Conservation (phyloP, 768 basidiomycete genomes). For the Calocybe cyanea region DNA sequence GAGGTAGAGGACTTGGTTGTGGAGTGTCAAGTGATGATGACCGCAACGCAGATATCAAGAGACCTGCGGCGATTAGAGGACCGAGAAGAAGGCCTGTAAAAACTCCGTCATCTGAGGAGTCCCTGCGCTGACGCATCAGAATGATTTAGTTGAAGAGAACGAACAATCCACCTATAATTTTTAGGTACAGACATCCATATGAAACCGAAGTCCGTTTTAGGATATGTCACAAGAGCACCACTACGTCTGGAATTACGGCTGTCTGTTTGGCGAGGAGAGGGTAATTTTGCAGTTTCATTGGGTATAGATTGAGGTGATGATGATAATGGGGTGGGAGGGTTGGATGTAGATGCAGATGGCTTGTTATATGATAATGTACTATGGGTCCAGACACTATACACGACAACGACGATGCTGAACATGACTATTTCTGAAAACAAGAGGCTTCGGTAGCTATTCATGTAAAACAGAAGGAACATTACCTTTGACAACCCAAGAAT, state of each 20-base stretch:
- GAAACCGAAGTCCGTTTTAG: conserved; percentile 58
- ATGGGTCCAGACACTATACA: conserved; percentile 64
- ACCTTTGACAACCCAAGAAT: conserved; percentile 54
- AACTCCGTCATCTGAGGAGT: conserved; percentile 82
- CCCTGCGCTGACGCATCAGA: conserved; percentile 37
- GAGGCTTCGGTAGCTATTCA: conserved; percentile 3
- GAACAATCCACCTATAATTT: conserved; percentile 62
- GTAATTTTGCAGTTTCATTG: conserved; percentile 11
- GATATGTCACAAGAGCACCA: conserved; percentile 19
- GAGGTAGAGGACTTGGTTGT: conserved; percentile 37
- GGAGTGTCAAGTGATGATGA: conserved; percentile 24
- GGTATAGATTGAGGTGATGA: conserved; percentile 14
- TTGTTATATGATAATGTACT: conserved; percentile 32
- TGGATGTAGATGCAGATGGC: conserved; percentile 16
- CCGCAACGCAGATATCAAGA: conserved; percentile 53
- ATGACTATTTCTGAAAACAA: conserved; percentile 49
- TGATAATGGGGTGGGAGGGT: conserved; percentile 13
- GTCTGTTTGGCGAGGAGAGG: conserved; percentile 34
- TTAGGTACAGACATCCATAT: conserved; percentile 92
- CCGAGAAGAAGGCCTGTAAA: conserved; percentile 81
- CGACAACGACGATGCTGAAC: conserved; percentile 48
- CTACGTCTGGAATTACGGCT: conserved; percentile 42
- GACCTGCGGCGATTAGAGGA: conserved; percentile 70
- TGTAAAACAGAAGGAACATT: conserved; percentile 12
- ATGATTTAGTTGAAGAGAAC: background rate